These are phyloP conservation scores for Angophora floribunda DNA, from an alignment of 345 rosid species.

Conservation along the genomic window DNA sequence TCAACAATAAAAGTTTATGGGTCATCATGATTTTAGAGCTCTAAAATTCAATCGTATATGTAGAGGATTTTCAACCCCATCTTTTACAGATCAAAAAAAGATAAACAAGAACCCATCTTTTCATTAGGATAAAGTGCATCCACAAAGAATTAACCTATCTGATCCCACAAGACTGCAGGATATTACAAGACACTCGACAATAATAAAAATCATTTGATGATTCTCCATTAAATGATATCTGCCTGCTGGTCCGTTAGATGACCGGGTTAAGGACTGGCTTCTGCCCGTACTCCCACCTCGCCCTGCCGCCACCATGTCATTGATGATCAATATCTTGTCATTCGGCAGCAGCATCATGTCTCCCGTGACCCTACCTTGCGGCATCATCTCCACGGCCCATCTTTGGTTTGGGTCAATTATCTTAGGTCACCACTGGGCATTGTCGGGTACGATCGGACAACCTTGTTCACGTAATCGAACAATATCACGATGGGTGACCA, in stretches of 20 bases:
- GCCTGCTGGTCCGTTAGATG: conserved; percentile 25
- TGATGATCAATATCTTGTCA: conserved; percentile 39
- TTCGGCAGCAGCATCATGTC: conserved; percentile 56
- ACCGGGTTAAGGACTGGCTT: conserved; percentile 25
- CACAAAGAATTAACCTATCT: background rate
- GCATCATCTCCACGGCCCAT: conserved; percentile 53
- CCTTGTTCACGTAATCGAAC: conserved; percentile 16
- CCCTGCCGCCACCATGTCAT: conserved; percentile 38
- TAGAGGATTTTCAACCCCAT: background rate
- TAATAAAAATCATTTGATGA: too few species aligned
- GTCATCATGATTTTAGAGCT: background rate
- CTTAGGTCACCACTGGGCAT: conserved; percentile 34
- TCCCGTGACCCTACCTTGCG: conserved; percentile 45
- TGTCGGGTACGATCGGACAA: conserved; percentile 9
- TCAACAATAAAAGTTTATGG: background rate
- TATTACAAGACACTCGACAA: background rate
- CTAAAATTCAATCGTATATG: background rate
- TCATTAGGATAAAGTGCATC: too few species aligned
- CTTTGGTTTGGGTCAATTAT: conserved; percentile 19
- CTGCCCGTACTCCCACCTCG: conserved; percentile 38
- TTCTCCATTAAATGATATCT: background rate
- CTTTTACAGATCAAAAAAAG: too few species aligned
- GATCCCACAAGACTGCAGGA: background rate
- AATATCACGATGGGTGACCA: conserved; percentile 31
- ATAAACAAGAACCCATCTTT: too few species aligned